Conservation (phyloP, 1,284 basidiomycete species). For the Sphagnurus paluster region DNA sequence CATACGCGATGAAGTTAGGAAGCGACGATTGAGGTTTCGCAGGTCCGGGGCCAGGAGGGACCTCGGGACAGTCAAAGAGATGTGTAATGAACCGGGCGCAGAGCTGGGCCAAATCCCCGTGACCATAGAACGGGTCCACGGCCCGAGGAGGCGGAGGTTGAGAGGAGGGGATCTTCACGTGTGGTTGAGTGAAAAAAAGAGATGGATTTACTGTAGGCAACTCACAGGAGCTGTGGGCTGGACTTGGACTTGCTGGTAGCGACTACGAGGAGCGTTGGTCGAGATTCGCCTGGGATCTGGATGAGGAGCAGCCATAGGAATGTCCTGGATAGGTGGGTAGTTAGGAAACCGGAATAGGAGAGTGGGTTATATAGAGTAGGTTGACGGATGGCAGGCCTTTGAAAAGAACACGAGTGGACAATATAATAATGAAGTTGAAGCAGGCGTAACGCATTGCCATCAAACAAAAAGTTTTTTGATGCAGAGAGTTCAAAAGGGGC, state of each 20-base stretch:
- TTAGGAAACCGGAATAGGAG: conserved; percentile 15
- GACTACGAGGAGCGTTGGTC: conserved; percentile 19
- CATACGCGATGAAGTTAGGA: conserved; percentile 86
- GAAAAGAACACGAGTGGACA: background rate
- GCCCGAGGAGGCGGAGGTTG: conserved; percentile 21
- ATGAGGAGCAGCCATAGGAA: conserved; percentile 15
- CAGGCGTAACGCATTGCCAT: background rate
- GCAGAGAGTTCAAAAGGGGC: conserved; percentile 4
- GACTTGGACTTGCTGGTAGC: conserved; percentile 19
- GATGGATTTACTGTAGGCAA: background rate
- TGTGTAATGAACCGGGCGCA: conserved; percentile 80
- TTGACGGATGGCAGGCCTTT: background rate
- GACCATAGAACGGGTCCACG: conserved; percentile 77
- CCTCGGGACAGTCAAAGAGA: conserved; percentile 75
- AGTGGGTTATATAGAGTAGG: conserved; percentile 17
- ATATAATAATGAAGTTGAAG: background rate
- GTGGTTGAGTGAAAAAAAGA: conserved; percentile 1
- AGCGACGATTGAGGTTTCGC: conserved; percentile 61
- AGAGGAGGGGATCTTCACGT: conserved; percentile 9
- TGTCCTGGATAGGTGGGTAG: conserved; percentile 5
- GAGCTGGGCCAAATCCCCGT: conserved; percentile 65
- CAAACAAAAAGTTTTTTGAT: conserved; percentile 13
- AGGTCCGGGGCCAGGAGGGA: conserved; percentile 41
- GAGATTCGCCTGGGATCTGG: conserved; percentile 16
- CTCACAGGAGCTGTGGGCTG: conserved; percentile 20